Percentiles rank a stretch among this genome's conserved stretches.
Evolutionary conservation across 2,329 filamentous ascomycete species (phyloP).

Genomic region (Penicillium sp.): DNA sequence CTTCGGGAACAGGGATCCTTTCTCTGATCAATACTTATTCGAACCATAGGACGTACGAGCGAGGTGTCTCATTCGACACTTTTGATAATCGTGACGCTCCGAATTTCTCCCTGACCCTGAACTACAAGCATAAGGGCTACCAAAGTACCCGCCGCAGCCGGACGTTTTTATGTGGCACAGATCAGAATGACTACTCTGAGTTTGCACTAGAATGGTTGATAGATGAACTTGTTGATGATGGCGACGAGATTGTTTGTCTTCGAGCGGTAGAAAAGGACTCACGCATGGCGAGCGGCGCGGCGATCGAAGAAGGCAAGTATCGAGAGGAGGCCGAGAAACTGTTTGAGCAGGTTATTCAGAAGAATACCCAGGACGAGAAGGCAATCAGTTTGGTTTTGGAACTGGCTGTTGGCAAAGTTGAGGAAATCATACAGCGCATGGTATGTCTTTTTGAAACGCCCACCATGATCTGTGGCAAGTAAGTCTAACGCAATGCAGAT

Average conservation of each 20-base stretch:
- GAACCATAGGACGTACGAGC: conserved; percentile 61
- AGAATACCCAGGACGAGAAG: conserved; percentile 76
- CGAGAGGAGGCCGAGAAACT: conserved; percentile 74
- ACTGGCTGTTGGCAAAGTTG: conserved; percentile 85
- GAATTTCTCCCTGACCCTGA: conserved; percentile 78
- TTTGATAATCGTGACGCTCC: conserved; percentile 69
- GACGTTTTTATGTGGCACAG: conserved; percentile 88
- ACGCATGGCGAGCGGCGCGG: conserved; percentile 65
- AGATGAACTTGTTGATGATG: conserved; percentile 89
- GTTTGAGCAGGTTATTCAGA: conserved; percentile 75
- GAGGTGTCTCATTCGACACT: conserved; percentile 75
- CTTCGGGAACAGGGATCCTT: not conserved
- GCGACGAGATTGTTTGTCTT: conserved; percentile 90
- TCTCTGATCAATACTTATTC: conserved; percentile 8
- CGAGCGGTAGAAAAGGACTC: conserved; percentile 84
- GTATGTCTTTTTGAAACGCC: conserved; percentile 54
- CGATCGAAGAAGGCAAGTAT: conserved; percentile 70
- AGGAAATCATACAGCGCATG: conserved; percentile 88
- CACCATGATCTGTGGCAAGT: not conserved
- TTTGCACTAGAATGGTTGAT: conserved; percentile 92
- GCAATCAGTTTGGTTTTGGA: conserved; percentile 86
- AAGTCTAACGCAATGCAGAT: conserved; percentile 61
- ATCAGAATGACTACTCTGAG: conserved; percentile 89
- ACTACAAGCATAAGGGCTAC: conserved; percentile 85
- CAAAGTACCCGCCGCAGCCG: conserved; percentile 78